phyloP scores from a whole-genome alignment of 163 green algal genomes.

The Scenedesmus sp. region DNA sequence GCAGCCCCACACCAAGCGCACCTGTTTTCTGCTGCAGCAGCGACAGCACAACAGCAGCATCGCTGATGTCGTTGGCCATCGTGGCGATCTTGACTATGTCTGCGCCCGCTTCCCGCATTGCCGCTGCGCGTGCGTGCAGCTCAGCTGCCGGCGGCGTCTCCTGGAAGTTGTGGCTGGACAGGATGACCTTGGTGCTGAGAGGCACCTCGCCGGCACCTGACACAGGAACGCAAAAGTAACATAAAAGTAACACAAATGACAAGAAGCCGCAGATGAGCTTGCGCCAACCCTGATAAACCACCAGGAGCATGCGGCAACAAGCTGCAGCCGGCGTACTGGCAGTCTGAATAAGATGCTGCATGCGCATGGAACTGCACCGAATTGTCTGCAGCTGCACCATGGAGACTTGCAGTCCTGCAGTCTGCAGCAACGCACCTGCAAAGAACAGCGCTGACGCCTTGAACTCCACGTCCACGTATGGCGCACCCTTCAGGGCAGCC shows the following conservation, averaged over 20 bases:
- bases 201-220: slow-evolving; percentile 71
- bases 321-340: too few species aligned
- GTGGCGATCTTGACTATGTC: slow-evolving; percentile 97
- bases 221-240: neutral
- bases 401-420: too few species aligned
- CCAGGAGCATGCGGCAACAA: neutral
- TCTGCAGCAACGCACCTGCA: slow-evolving; percentile 59
- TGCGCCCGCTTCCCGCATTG: slow-evolving; percentile 81
- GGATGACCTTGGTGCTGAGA: slow-evolving; percentile 85
- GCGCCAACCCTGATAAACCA: too few species aligned
- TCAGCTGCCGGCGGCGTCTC: slow-evolving; percentile 78
- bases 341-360: too few species aligned
- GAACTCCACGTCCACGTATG: slow-evolving; percentile 96
- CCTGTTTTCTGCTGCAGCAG: slow-evolving; percentile 76
- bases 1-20: too few species aligned
- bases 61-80: slow-evolving; percentile 89
- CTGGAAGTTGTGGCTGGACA: slow-evolving; percentile 96
- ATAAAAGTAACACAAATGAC: neutral
- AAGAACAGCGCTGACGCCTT: slow-evolving; percentile 89
- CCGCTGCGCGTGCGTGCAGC: slow-evolving; percentile 74
- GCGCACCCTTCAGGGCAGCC: slow-evolving; percentile 81
- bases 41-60: slow-evolving; percentile 84
- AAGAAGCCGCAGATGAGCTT: too few species aligned
- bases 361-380: too few species aligned
- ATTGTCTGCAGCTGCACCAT: neutral